Evolutionary conservation across 495 filamentous ascomycete genomes (phyloP).

Genomic region (Podospora pseudoanserina): DNA sequence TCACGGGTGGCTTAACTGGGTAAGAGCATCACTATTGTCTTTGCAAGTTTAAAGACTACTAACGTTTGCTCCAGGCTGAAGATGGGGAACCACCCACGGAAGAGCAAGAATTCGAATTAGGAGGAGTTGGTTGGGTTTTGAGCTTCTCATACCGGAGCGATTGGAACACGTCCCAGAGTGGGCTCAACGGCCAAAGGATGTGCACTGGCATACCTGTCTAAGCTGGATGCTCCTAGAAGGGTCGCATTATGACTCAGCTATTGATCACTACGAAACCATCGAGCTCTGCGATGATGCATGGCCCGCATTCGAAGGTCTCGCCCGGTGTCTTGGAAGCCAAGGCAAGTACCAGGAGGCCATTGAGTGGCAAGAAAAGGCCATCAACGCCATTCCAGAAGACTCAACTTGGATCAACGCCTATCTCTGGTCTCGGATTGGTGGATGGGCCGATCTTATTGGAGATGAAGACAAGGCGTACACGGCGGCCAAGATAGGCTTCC

Average conservation of each 20-base stretch:
- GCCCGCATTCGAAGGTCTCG: conserved; percentile 14
- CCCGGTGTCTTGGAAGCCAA: conserved; percentile 4
- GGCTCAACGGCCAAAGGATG: conserved; percentile 5
- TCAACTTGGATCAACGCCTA: conserved; percentile 4
- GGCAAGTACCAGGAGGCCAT: conserved; percentile 7
- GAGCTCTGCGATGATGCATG: conserved; percentile 8
- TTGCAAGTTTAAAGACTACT: not conserved
- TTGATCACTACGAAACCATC: conserved; percentile 11
- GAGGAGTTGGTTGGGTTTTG: no score
- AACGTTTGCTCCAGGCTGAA: not conserved
- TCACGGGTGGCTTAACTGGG: not conserved
- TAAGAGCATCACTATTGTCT: not conserved
- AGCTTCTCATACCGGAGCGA: not conserved
- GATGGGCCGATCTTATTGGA: conserved; percentile 6
- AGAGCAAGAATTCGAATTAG: not conserved
- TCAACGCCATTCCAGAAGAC: conserved; percentile 10
- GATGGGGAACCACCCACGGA: not conserved
- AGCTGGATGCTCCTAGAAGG: conserved; percentile 15
- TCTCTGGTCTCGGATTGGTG: conserved; percentile 11
- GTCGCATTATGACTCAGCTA: conserved; percentile 7
- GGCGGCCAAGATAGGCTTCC: conserved; percentile 3
- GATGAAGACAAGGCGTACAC: conserved; percentile 4
- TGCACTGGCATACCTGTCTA: conserved; percentile 14
- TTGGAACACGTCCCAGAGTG: not conserved
- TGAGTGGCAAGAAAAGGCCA: conserved; percentile 17